Percentiles rank a stretch among this genome's conserved stretches.
Conservation (phyloP, 2,329 filamentous ascomycete genomes). For the Cercospora canescens region DNA sequence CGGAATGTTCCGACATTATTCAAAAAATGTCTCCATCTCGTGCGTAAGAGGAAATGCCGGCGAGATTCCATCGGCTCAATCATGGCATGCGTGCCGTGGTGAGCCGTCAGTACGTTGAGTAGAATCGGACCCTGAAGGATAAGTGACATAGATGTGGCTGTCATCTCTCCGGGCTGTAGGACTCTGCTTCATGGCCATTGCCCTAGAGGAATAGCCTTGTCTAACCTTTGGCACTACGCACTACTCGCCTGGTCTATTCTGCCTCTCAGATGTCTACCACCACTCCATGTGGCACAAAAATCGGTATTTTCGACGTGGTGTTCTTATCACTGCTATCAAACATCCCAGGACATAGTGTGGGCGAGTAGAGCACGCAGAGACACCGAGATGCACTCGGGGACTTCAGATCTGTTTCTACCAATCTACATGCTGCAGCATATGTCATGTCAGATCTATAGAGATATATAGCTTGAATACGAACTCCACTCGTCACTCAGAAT, state of each 20-base stretch:
- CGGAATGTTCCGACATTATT: not conserved
- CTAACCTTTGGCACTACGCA: not conserved
- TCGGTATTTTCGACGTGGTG: not conserved
- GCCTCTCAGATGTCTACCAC: not conserved
- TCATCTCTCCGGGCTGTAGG: not conserved
- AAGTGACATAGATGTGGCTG: not conserved
- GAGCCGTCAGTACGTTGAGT: not conserved
- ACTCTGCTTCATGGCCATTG: not conserved
- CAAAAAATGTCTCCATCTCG: not conserved
- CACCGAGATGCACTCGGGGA: not conserved
- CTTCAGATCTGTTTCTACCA: not conserved
- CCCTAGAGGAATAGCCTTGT: not conserved
- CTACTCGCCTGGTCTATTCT: not conserved
- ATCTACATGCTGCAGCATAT: not conserved
- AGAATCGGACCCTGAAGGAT: not conserved
- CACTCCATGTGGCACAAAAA: too few species aligned
- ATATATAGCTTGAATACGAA: not conserved
- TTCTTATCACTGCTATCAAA: not conserved
- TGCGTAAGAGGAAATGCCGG: not conserved
- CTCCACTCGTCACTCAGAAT: not conserved
- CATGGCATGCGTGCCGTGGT: not conserved
- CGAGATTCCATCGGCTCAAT: not conserved
- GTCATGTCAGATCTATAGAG: not conserved
- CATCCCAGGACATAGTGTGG: not conserved
- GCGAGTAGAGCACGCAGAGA: not conserved